Conservation (phyloP, 2,329 filamentous ascomycete species). For the Penicillium janthinellum region DNA sequence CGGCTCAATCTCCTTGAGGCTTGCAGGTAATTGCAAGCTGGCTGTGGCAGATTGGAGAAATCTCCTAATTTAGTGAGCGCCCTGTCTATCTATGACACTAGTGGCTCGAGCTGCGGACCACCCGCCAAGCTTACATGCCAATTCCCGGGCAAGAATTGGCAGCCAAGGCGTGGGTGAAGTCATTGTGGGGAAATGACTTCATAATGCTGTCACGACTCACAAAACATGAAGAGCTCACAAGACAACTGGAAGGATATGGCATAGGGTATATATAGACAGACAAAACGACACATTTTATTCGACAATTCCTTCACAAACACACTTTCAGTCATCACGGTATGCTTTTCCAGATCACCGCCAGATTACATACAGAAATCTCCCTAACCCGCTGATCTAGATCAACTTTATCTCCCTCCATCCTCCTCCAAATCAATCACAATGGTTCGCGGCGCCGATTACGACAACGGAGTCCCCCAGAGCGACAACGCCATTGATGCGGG, state of each 20-base stretch:
- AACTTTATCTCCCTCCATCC: background rate
- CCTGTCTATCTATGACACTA: background rate
- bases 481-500: slow-evolving; percentile 44
- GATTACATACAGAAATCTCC: background rate
- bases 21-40: background rate
- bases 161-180: slow-evolving; percentile 27
- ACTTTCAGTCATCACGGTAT: background rate
- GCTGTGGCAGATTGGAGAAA: background rate
- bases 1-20: background rate
- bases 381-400: background rate
- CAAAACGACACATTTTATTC: background rate
- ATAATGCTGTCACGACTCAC: slow-evolving; percentile 32
- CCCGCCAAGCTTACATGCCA: background rate
- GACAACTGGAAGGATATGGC: background rate
- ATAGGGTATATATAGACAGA: background rate
- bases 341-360: background rate
- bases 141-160: slow-evolving; percentile 7
- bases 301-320: background rate
- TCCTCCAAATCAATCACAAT: slow-evolving; percentile 30
- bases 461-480: slow-evolving; percentile 40
- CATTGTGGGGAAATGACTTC: slow-evolving; percentile 35
- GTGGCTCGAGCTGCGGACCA: background rate
- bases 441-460: slow-evolving; percentile 46
- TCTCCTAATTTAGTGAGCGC: background rate
- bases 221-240: background rate